phyloP scores from a whole-genome alignment of 1,284 basidiomycete genomes.

The Coniophora puteana region DNA sequence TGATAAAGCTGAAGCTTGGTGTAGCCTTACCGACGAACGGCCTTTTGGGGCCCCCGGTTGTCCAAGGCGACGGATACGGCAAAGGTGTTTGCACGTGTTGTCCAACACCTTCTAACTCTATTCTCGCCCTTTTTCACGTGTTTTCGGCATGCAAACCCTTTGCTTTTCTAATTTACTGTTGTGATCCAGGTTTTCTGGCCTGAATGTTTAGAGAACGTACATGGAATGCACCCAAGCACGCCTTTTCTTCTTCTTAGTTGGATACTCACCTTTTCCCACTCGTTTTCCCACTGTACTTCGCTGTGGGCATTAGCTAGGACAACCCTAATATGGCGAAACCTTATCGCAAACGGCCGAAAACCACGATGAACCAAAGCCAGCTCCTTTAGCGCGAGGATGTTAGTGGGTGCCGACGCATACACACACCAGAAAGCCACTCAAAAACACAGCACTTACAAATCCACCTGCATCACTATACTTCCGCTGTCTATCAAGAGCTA shows the following conservation, averaged over 20 bases:
- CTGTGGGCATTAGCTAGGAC: background rate
- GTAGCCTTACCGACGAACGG: background rate
- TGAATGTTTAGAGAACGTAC: background rate
- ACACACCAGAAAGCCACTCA: background rate
- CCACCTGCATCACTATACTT: too few relatives aligned
- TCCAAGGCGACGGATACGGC: background rate
- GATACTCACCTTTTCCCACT: background rate
- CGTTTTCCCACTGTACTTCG: background rate
- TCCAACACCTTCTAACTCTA: slow-evolving; percentile 1
- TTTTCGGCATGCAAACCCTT: background rate
- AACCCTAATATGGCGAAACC: background rate
- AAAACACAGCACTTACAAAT: too few relatives aligned
- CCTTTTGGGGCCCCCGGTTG: background rate
- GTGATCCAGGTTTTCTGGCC: background rate
- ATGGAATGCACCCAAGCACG: background rate
- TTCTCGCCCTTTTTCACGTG: background rate
- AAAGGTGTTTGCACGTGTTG: slow-evolving; percentile 21
- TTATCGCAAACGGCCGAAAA: background rate
- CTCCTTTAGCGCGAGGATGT: background rate
- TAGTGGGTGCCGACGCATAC: background rate
- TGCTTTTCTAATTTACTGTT: slow-evolving; percentile 3
- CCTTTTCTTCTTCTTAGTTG: background rate
- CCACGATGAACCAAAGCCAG: background rate
- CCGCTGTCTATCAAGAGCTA: background rate
- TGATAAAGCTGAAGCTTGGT: too few relatives aligned